A percentile compares a stretch with the other conserved stretches of the same genome.
phyloP scores from a whole-genome alignment of 2,329 filamentous ascomycete species.

The Orbilia javanica region DNA sequence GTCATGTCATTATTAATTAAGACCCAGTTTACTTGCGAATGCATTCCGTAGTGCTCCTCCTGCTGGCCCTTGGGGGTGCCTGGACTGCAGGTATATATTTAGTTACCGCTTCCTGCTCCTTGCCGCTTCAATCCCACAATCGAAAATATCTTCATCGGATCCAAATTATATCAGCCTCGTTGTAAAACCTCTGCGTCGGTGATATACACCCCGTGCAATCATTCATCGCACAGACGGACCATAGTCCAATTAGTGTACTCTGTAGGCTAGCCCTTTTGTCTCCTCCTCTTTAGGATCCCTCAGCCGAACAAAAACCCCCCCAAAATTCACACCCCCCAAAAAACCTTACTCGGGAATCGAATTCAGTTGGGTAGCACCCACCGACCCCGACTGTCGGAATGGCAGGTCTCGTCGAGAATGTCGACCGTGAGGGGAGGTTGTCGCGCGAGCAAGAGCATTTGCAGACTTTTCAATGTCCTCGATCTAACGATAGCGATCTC shows the following conservation, averaged over 20 bases:
- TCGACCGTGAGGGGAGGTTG: constrained; percentile 18
- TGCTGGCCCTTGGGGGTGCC: too few relatives aligned
- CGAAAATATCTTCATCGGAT: neutral
- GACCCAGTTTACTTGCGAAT: too few relatives aligned
- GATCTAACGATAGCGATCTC: constrained; percentile 3
- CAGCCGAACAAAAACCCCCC: constrained; percentile 1
- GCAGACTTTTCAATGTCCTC: constrained; percentile 24
- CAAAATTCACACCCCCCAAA: neutral
- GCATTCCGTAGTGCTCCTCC: too few relatives aligned
- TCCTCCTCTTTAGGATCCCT: neutral
- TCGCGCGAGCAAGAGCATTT: constrained; percentile 18
- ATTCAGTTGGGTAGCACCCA: neutral
- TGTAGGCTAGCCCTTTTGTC: neutral
- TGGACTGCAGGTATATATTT: too few relatives aligned
- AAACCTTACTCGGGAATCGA: neutral
- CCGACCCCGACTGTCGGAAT: constrained; percentile 22
- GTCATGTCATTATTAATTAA: too few relatives aligned
- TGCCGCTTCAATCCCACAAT: neutral
- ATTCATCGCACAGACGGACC: too few relatives aligned
- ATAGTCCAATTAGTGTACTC: neutral
- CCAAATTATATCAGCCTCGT: neutral
- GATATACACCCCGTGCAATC: too few relatives aligned
- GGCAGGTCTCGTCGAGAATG: constrained; percentile 27
- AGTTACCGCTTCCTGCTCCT: too few relatives aligned
- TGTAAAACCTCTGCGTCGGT: neutral